Base-by-base conservation (phyloP, 2,329 filamentous ascomycete genomes). In the Leptodontidium sp. region DNA sequence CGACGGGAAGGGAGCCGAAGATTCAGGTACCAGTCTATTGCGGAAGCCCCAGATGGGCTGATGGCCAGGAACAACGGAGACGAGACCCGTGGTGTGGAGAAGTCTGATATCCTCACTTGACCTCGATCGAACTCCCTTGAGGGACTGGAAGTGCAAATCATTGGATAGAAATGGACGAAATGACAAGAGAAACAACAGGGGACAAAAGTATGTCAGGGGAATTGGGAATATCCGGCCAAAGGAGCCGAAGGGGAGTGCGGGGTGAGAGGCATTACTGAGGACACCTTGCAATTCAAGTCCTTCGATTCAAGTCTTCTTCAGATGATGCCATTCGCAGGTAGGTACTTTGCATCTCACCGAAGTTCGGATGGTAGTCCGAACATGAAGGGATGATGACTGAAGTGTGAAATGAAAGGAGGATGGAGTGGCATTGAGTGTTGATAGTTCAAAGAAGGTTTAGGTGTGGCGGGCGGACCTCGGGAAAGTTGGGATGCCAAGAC, bases 31-130 rank as follows among this genome's bases (percentile, higher is more conserved):
- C 24, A 26, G 29, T 21, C 9, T 50, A 6, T 14, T 50, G 49
- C 26, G 21, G n/a, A 15, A 7, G 21, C 50, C 26, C 26, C 26
- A 53, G 50, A 53, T 53, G 50, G 50, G 26, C 24, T 32, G 21
- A 29, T 29, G 26, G 50, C 12, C 50, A 53, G 50, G 50, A 53
- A 53, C 26, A 32, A 53, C 50, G 50, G 50, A 32, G 26, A 53
- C 14, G 26, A 32, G 24, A 53, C 12, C 50, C 50, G 50, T 4
- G 50, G 50, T 53, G 26, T 53, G 50, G 24, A 17, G 24, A 53
- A 8, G 50, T 4, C 15, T 26, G 15, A 12, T 15, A 1, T 53
- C 26, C 50, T 53, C 50, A 32, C 50, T 53, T 17, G 26, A 32
- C 21, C 21, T 21, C 21, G 21, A 21, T 21, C 21, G 21, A 21